Evolutionary conservation across 768 basidiomycete genomes (phyloP).

Genomic region (Boletus rubropictus): DNA sequence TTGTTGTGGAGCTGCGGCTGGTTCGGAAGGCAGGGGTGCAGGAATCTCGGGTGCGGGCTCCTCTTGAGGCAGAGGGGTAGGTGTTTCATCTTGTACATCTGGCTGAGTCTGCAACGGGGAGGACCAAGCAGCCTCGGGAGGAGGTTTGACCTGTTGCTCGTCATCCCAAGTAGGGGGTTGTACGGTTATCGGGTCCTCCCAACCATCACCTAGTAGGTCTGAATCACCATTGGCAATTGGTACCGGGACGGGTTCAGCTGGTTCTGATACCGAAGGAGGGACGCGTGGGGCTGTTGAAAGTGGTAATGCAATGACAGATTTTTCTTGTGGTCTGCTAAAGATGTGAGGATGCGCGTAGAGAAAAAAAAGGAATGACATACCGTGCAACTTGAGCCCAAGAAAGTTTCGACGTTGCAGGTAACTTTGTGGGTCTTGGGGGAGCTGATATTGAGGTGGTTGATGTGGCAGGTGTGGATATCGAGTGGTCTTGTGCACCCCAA

Average conservation of each 20-base stretch:
- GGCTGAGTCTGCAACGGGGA: constrained; percentile 29
- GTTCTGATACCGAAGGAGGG: constrained; percentile 20
- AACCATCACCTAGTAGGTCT: constrained; percentile 38
- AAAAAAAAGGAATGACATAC: constrained; percentile 20
- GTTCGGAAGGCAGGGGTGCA: constrained; percentile 19
- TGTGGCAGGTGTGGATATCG: constrained; percentile 23
- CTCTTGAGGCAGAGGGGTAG: constrained; percentile 23
- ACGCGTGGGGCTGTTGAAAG: constrained; percentile 21
- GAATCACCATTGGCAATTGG: constrained; percentile 29
- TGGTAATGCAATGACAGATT: constrained; percentile 43
- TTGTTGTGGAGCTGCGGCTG: constrained; percentile 10
- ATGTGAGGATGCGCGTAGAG: not conserved
- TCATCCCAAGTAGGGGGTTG: constrained; percentile 70
- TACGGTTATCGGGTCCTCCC: constrained; percentile 72
- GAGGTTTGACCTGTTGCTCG: constrained; percentile 43
- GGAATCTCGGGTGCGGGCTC: constrained; percentile 28
- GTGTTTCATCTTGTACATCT: constrained; percentile 17
- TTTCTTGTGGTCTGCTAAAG: constrained; percentile 55
- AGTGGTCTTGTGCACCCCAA: constrained; percentile 35
- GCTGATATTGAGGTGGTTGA: constrained; percentile 12
- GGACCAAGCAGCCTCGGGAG: constrained; percentile 29
- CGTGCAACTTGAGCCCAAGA: constrained; percentile 86
- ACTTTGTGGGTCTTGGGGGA: constrained; percentile 37
- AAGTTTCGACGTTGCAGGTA: constrained; percentile 68
- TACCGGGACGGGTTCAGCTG: constrained; percentile 24